Conservation (phyloP, 2,329 filamentous ascomycete species). For the Thelonectria rubi region DNA sequence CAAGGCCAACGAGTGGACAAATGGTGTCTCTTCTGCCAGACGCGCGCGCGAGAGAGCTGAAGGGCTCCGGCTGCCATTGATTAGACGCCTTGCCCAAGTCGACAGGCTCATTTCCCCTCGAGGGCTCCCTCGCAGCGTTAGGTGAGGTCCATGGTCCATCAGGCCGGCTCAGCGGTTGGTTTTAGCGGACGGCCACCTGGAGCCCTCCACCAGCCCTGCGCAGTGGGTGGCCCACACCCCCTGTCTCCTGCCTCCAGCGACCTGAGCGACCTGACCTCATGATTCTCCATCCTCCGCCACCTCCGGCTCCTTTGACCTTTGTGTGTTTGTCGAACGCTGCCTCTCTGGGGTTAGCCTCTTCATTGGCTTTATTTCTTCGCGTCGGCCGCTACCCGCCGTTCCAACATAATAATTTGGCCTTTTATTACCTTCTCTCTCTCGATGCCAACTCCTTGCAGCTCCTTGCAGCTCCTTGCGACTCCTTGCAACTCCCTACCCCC, state of each 20-base stretch:
- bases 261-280: background rate
- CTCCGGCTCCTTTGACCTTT: background rate
- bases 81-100: slow-evolving; percentile 32
- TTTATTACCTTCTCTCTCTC: slow-evolving; percentile 8
- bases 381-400: slow-evolving; percentile 2
- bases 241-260: background rate
- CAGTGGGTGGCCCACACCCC: slow-evolving; percentile 6
- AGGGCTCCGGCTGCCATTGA: slow-evolving; percentile 2
- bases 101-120: slow-evolving; percentile 29
- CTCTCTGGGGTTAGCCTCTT: slow-evolving; percentile 12
- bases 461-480: background rate
- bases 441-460: background rate
- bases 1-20: too few species aligned
- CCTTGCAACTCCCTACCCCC: slow-evolving; percentile 27
- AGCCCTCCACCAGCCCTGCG: slow-evolving; percentile 1
- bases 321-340: slow-evolving; percentile 2
- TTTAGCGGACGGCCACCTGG: slow-evolving; percentile 20
- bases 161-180: slow-evolving; percentile 5
- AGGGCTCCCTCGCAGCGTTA: slow-evolving; percentile 10
- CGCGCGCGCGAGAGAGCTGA: background rate
- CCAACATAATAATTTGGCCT: slow-evolving; percentile 4
- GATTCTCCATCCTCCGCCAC: background rate
- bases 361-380: background rate
- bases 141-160: background rate
- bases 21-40: too few species aligned